phyloP scores from a whole-genome alignment of 306 rosid genomes.

The Medicago ruthenica region DNA sequence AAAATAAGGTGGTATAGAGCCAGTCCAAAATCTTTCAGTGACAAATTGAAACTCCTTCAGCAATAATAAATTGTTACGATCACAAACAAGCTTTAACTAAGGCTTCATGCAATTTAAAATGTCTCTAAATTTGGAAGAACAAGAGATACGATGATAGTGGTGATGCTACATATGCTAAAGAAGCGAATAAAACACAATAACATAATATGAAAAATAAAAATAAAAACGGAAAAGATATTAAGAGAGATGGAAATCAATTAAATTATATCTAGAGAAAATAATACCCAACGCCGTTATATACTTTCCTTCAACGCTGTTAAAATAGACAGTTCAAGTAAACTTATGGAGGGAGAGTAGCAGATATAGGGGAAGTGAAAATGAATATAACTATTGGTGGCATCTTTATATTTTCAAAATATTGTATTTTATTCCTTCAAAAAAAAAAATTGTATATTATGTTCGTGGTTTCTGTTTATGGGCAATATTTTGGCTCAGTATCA shows the following conservation, averaged over 20 bases:
- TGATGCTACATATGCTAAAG: slow-evolving; percentile 20
- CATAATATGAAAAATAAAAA: neutral
- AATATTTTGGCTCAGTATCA: too few species aligned
- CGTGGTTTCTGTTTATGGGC: too few species aligned
- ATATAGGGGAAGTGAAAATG: neutral
- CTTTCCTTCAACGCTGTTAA: slow-evolving; percentile 24
- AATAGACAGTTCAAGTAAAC: slow-evolving; percentile 13
- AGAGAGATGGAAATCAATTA: neutral
- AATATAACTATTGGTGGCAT: neutral
- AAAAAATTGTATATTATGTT: too few species aligned
- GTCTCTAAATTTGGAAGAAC: slow-evolving; percentile 5
- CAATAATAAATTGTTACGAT: neutral
- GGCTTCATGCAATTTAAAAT: slow-evolving; percentile 17
- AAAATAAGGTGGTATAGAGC: neutral
- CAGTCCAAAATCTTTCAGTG: slow-evolving; percentile 13
- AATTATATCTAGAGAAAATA: neutral
- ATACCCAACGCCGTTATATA: neutral
- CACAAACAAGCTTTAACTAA: slow-evolving; percentile 14
- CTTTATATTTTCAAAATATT: neutral
- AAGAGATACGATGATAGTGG: neutral
- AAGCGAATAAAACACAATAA: neutral
- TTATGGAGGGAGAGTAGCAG: neutral
- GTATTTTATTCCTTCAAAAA: too few species aligned
- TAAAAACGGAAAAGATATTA: neutral
- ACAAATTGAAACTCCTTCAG: slow-evolving; percentile 5